A percentile compares a stretch with the other conserved stretches of the same genome.
phyloP scores from a whole-genome alignment of 441 rosid species.

The Flueggea neowawraea region DNA sequence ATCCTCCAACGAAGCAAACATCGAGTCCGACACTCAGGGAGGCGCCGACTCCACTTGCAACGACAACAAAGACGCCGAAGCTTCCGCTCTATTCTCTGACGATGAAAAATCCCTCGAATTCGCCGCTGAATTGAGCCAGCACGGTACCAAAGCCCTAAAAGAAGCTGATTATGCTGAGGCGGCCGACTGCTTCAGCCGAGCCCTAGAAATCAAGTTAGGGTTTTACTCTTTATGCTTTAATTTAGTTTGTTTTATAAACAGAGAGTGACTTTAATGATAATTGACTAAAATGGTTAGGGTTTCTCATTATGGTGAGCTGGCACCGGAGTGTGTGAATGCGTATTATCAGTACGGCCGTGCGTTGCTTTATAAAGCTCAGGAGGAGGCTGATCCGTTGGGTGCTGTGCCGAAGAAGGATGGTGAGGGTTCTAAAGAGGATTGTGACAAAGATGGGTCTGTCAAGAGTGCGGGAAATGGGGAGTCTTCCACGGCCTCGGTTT shows the following conservation, averaged over 20 bases:
- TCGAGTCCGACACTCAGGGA: conserved; percentile 38
- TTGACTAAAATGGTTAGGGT: conserved; percentile 35
- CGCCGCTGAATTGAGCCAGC: conserved; percentile 58
- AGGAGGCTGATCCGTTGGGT: conserved; percentile 87
- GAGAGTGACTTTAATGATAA: too few relatives aligned
- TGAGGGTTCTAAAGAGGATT: conserved; percentile 26
- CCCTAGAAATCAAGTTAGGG: conserved; percentile 78
- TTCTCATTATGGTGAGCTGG: conserved; percentile 69
- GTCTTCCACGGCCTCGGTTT: conserved; percentile 43
- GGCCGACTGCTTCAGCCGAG: conserved; percentile 84
- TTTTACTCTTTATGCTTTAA: not conserved
- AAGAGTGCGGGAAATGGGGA: conserved; percentile 41
- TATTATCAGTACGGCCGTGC: conserved; percentile 83
- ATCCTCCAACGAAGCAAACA: conserved; percentile 53
- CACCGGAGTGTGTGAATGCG: conserved; percentile 55
- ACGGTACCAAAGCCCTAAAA: conserved; percentile 51
- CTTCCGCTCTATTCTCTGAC: conserved; percentile 23
- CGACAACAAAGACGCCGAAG: conserved; percentile 19
- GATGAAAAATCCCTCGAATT: conserved; percentile 50
- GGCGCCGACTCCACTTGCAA: conserved; percentile 67
- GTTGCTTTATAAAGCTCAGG: conserved; percentile 77
- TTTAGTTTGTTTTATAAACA: too few relatives aligned
- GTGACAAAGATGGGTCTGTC: conserved; percentile 39
- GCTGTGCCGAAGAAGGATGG: conserved; percentile 64
- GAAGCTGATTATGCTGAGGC: conserved; percentile 70